Percentiles rank a stretch among this genome's conserved stretches.
phyloP scores from a whole-genome alignment of 2,329 filamentous ascomycete genomes.

The Colletotrichum simmondsii region DNA sequence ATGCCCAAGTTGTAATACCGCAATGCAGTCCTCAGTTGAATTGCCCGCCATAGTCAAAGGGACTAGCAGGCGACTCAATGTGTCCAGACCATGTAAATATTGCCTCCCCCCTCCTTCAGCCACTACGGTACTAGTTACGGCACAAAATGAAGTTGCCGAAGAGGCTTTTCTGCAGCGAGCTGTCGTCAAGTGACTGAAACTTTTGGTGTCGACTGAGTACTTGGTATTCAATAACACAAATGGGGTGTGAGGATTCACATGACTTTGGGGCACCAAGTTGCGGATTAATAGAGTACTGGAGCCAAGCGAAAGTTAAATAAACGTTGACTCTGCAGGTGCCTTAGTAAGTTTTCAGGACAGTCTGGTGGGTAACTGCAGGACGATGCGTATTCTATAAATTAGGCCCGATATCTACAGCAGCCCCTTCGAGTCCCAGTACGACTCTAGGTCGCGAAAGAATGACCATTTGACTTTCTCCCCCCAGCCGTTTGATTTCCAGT shows the following conservation, averaged over 20 bases:
- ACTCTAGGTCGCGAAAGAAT: conserved; percentile 38
- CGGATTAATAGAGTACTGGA: neutral
- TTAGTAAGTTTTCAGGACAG: neutral
- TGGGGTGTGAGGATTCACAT: neutral
- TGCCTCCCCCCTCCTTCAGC: neutral
- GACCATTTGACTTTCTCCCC: conserved; percentile 37
- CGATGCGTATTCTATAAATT: neutral
- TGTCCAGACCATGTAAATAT: neutral
- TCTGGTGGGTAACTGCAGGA: neutral
- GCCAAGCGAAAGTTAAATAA: neutral
- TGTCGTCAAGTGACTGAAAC: neutral
- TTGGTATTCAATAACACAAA: too few relatives aligned
- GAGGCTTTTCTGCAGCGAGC: neutral
- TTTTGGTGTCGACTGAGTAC: too few relatives aligned
- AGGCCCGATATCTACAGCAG: neutral
- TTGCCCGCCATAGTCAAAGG: neutral
- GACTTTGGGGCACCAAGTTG: neutral
- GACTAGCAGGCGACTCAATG: neutral
- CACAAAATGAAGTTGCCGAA: neutral
- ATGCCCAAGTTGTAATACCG: neutral
- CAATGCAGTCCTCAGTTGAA: neutral
- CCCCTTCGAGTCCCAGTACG: conserved; percentile 15
- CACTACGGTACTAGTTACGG: neutral
- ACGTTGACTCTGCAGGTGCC: neutral
- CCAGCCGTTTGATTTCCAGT: conserved; percentile 38